Evolutionary conservation across 2,329 filamentous ascomycete genomes (phyloP).

Genomic region (Stenocarpella maydis): DNA sequence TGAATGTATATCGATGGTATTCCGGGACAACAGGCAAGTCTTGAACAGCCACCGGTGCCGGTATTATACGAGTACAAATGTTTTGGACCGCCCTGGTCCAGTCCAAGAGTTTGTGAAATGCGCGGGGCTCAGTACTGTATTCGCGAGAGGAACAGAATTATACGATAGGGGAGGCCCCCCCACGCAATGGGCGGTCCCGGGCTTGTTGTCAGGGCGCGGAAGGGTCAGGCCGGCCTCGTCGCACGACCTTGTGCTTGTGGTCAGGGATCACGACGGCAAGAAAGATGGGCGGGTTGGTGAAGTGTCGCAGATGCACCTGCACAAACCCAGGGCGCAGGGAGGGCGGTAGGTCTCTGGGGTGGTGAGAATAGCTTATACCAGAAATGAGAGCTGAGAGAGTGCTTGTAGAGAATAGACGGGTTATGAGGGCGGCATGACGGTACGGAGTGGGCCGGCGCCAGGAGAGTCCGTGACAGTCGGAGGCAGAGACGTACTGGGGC

Average conservation of each 20-base stretch:
- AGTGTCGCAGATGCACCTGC: conserved; percentile 6
- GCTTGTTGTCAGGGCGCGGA: neutral
- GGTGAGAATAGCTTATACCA: conserved; percentile 2
- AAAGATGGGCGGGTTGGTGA: neutral
- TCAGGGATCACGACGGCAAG: neutral
- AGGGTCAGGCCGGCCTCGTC: neutral
- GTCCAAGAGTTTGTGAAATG: neutral
- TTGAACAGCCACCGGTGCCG: neutral
- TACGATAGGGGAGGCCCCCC: neutral
- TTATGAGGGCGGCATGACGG: conserved; percentile 24
- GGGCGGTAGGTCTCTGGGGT: neutral
- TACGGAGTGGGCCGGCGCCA: neutral
- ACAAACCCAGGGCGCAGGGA: neutral
- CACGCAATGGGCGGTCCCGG: conserved; percentile 19
- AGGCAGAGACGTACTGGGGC: conserved; percentile 30
- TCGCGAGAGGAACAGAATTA: neutral
- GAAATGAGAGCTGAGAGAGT: neutral
- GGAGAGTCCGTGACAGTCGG: conserved; percentile 5
- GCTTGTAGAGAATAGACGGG: neutral
- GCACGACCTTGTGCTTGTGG: neutral
- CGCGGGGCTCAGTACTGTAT: neutral
- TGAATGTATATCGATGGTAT: neutral
- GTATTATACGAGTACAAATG: neutral
- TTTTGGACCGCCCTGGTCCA: neutral
- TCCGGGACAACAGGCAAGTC: neutral